phyloP scores from a whole-genome alignment of 371 early-diverging fungal species.

The Rhizopus stolonifer region DNA sequence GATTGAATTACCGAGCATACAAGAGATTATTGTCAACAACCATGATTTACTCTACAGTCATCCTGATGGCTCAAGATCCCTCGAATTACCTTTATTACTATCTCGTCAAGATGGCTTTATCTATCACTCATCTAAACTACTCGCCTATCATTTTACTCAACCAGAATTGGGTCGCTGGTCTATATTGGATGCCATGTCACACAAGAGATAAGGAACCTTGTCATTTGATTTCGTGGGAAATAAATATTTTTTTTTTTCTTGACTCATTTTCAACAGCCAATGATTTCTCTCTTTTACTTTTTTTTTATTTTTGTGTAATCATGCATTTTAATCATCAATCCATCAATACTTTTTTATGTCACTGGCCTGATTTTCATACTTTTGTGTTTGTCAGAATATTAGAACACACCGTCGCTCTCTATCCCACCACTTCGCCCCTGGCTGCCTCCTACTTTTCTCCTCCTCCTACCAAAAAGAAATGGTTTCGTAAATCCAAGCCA shows the following conservation, averaged over 20 bases:
- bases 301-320: no score
- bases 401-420: slow-evolving; percentile 26
- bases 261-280: background rate
- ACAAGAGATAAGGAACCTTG: slow-evolving; percentile 11
- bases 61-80: slow-evolving; percentile 32
- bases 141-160: slow-evolving; percentile 23
- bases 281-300: background rate
- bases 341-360: slow-evolving; percentile 36
- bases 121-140: slow-evolving; percentile 35
- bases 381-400: slow-evolving; percentile 34
- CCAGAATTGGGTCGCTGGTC: slow-evolving; percentile 13
- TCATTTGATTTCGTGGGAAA: slow-evolving; percentile 18
- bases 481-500: no score
- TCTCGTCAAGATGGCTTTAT: slow-evolving; percentile 41
- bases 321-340: no score
- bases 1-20: slow-evolving; percentile 15
- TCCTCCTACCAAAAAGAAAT: slow-evolving; percentile 15
- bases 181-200: slow-evolving; percentile 6
- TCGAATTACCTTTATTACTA: slow-evolving; percentile 40
- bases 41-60: slow-evolving; percentile 30
- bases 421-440: slow-evolving; percentile 25
- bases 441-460: slow-evolving; percentile 35
- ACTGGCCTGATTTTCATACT: slow-evolving; percentile 32
- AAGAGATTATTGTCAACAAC: slow-evolving; percentile 23
- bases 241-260: background rate